Conservation (phyloP, 1,284 basidiomycete species). For the Trichosporon asahii region DNA sequence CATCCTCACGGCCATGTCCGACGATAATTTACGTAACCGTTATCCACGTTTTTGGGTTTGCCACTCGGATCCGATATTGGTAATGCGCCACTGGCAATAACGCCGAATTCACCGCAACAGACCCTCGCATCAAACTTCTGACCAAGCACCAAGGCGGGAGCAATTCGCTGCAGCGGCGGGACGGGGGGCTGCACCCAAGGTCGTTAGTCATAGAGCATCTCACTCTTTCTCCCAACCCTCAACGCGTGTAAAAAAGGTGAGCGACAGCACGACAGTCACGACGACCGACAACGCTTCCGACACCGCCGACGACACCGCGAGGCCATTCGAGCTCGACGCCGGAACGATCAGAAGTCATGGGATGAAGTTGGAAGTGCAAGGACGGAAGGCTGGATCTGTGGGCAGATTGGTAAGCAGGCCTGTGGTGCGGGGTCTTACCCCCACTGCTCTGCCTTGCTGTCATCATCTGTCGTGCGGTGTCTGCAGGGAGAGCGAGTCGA, state of each 20-base stretch:
- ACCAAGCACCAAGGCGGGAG: not conserved
- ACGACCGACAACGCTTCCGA: not conserved
- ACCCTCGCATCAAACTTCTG: not conserved
- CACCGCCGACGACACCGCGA: not conserved
- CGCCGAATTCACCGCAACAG: not conserved
- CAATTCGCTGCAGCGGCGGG: not conserved
- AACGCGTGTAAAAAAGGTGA: slow-evolving; percentile 11
- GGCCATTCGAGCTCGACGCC: not conserved
- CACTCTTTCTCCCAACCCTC: slow-evolving; percentile 5
- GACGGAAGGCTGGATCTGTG: not conserved
- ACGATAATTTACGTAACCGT: not conserved
- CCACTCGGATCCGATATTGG: not conserved
- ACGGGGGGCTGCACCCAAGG: not conserved
- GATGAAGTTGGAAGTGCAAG: not conserved
- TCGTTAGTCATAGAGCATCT: not conserved
- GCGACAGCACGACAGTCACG: slow-evolving; percentile 7
- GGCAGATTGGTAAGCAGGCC: not conserved
- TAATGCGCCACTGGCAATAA: not conserved
- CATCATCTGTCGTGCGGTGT: not conserved
- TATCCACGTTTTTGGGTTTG: too few species aligned
- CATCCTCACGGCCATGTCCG: slow-evolving; percentile 2
- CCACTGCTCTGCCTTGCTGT: not conserved
- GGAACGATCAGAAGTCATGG: not conserved
- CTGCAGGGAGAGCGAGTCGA: not conserved
- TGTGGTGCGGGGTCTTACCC: not conserved